phyloP scores from a whole-genome alignment of 371 early-diverging fungal species.

The Mucor circinelloides region DNA sequence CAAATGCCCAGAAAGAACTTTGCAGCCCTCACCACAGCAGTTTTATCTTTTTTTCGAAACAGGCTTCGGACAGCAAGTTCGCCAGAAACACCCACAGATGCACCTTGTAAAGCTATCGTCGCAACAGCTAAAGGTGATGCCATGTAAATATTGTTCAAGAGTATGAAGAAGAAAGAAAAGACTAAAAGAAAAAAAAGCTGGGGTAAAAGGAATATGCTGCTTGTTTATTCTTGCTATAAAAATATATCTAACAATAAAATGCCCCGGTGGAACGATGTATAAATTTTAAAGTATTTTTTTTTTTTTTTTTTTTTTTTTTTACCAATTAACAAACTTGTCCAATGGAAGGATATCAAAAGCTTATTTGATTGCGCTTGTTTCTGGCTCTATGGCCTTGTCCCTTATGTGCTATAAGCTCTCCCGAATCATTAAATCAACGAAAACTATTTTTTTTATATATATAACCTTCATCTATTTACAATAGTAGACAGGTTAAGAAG shows the following conservation, averaged over 20 bases:
- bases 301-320: no score
- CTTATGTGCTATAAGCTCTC: background rate
- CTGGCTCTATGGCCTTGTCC: background rate
- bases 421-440: background rate
- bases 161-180: background rate
- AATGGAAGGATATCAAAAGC: background rate
- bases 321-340: background rate
- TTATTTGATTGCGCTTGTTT: background rate
- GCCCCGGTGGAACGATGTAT: background rate
- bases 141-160: conserved; percentile 11
- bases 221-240: background rate
- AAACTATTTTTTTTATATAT: background rate
- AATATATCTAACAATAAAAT: background rate
- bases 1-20: conserved; percentile 24
- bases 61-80: conserved; percentile 24
- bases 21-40: conserved; percentile 6
- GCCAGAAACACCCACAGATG: conserved; percentile 18
- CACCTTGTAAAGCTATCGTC: conserved; percentile 29
- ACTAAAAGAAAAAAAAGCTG: background rate
- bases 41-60: conserved; percentile 17
- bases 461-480: background rate
- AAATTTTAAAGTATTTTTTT: background rate
- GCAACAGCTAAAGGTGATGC: conserved; percentile 16
- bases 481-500: background rate
- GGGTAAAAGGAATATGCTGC: background rate